phyloP scores from a whole-genome alignment of 176 grass and related monocot genomes.

The Oryza meridionalis region DNA sequence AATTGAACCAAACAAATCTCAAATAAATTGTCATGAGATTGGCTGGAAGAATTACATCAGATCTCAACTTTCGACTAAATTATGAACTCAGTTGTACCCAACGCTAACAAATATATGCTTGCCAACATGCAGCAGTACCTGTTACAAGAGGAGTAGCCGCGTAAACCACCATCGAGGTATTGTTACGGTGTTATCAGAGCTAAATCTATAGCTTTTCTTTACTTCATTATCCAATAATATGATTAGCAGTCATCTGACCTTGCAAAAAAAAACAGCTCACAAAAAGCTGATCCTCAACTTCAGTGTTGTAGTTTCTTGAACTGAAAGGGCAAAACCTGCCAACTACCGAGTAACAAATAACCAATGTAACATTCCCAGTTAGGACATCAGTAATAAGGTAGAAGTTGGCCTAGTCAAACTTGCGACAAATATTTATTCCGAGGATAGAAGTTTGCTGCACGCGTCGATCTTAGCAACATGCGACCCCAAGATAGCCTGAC shows the following conservation, averaged over 20 bases:
- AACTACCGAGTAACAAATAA: background rate
- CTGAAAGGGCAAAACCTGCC: slow-evolving; percentile 9
- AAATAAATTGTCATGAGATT: background rate
- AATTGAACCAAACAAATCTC: background rate
- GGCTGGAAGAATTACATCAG: too few species aligned
- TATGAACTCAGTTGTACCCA: background rate
- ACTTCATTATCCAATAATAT: slow-evolving; percentile 23
- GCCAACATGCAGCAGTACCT: background rate
- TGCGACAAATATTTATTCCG: slow-evolving; percentile 10
- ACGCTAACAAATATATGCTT: background rate
- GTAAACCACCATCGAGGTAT: background rate
- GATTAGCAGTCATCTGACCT: slow-evolving; percentile 34
- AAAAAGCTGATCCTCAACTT: slow-evolving; percentile 22
- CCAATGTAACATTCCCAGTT: background rate
- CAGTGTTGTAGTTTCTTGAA: background rate
- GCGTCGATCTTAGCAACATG: slow-evolving; percentile 41
- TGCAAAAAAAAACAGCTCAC: slow-evolving; percentile 36
- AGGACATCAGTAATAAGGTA: background rate
- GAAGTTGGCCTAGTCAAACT: background rate
- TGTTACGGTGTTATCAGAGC: background rate
- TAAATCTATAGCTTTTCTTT: slow-evolving; percentile 26
- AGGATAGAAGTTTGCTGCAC: slow-evolving; percentile 51
- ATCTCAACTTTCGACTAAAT: too few species aligned
- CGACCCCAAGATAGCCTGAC: slow-evolving; percentile 50
- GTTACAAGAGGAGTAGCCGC: background rate